Base-by-base conservation (phyloP, 495 filamentous ascomycete genomes). In the Penicillium canescens region DNA sequence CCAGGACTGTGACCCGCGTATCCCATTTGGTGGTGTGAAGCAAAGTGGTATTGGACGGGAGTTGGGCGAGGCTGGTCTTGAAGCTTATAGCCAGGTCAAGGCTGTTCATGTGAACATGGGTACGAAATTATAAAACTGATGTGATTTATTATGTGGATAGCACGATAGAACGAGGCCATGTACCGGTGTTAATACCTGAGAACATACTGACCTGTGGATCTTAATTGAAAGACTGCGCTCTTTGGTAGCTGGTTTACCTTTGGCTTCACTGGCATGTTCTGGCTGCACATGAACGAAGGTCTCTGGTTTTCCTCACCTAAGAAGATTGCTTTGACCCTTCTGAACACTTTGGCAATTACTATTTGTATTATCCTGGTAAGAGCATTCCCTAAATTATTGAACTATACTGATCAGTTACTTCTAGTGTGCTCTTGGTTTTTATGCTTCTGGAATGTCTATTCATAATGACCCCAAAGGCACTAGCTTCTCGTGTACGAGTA, bases 1-100 rank as follows among this genome's bases (percentile, higher is more conserved):
- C 61, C 86, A 91, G 50, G 86, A 90, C 56, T 83, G 78, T 13
- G 83, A 89, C 66, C 84, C 79, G 42, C 67, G 89, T 11, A 79
- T 96, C 20, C 91, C 90, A 13, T 96, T 96, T 69, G 93, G 93
- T 21, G 93, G 93, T 12, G 89, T 97, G 39, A 97, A 97, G 81
- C 89, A 95, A 78, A 91, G 87, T 61, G 93, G 93, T 21, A 93
- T 97, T 69, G 93, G 93, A 2, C 73, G 92, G 16, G 91, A 95
- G 74, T 67, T 94, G 48, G 91, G 91, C 16, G 90, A 94, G 76
- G 89, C 87, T 12, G 91, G 89, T 0, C 65, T 96, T 54, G 85
- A 82, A 43, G 84, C 83, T 11, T 96, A 96, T 70, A 84, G 82
- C 38, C 86, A 91, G 60, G 74, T 81, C 46, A 95, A 95, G 79